Evolutionary conservation across 176 grass and related monocot species (phyloP).

Genomic region (Phragmites australis): DNA sequence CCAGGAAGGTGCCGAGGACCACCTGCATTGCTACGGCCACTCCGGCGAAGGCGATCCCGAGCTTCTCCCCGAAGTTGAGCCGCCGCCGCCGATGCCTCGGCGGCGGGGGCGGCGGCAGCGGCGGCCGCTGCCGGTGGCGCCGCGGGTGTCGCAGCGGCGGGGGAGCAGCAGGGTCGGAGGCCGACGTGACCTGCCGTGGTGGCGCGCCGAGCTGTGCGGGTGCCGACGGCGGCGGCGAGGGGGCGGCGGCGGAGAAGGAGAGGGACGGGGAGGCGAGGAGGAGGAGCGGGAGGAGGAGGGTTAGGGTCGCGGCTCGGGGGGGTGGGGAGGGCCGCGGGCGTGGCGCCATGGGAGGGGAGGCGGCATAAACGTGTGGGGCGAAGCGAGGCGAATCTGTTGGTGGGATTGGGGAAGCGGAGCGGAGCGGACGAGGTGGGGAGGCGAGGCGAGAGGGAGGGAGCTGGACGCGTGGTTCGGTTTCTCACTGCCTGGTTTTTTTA

Average conservation of each 20-base stretch:
- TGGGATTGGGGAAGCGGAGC: background rate
- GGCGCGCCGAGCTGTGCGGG: slow-evolving; percentile 26
- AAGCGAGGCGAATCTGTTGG: slow-evolving; percentile 31
- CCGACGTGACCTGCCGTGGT: slow-evolving; percentile 10
- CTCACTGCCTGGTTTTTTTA: slow-evolving; percentile 11
- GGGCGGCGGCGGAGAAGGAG: background rate
- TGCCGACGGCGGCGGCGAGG: background rate
- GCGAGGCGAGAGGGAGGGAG: background rate
- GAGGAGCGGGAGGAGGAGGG: slow-evolving; percentile 45
- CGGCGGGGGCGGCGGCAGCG: background rate
- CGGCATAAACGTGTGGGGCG: slow-evolving; percentile 34
- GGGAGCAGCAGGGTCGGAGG: background rate
- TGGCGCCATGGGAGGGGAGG: slow-evolving; percentile 46
- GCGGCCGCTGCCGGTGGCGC: background rate
- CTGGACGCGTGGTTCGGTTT: slow-evolving; percentile 37
- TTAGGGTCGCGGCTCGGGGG: slow-evolving; percentile 36
- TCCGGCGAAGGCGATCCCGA: slow-evolving; percentile 56
- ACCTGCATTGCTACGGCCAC: slow-evolving; percentile 56
- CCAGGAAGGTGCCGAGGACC: slow-evolving; percentile 45
- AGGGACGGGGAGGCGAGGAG: slow-evolving; percentile 21
- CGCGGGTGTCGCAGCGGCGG: slow-evolving; percentile 1
- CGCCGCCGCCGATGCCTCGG: background rate
- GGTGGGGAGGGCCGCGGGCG: background rate
- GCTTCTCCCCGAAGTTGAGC: slow-evolving; percentile 59
- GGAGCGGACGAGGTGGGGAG: background rate